These are phyloP conservation scores for Draba incana DNA, from an alignment of 345 rosid genomes.

Conservation along the genomic window DNA sequence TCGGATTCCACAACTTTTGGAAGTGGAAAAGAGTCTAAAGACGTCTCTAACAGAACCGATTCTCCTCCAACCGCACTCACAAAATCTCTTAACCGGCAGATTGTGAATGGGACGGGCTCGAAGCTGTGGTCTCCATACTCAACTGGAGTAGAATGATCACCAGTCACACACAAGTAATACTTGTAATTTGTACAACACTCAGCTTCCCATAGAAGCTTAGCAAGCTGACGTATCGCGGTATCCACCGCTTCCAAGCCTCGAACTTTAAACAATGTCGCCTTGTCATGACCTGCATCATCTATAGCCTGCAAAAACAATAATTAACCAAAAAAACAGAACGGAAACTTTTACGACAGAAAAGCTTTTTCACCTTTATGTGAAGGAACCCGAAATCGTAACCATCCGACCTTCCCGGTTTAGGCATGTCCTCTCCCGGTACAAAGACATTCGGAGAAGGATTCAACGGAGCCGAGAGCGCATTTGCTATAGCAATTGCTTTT, in stretches of 20 bases:
- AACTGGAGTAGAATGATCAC: conserved; percentile 96
- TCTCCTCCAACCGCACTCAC: conserved; percentile 80
- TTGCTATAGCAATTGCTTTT: conserved; percentile 76
- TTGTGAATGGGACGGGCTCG: conserved; percentile 85
- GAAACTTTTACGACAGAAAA: not conserved
- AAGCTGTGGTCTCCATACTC: conserved; percentile 98
- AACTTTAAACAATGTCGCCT: conserved; percentile 81
- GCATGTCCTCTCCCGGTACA: conserved; percentile 86
- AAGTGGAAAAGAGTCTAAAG: conserved; percentile 86
- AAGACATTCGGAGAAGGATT: conserved; percentile 65
- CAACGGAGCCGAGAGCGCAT: conserved; percentile 78
- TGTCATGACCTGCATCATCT: conserved; percentile 98
- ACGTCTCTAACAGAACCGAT: conserved; percentile 51
- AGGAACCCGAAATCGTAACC: conserved; percentile 98
- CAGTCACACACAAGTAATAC: conserved; percentile 78
- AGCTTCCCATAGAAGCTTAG: conserved; percentile 82
- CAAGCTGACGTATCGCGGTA: conserved; percentile 76
- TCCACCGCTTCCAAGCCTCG: conserved; percentile 87
- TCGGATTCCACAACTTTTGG: conserved; percentile 55
- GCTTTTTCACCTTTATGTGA: conserved; percentile 73
- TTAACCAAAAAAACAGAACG: not conserved
- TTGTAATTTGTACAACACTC: conserved; percentile 61
- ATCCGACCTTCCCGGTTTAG: conserved; percentile 66
- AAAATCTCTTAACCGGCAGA: conserved; percentile 72
- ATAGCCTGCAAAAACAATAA: conserved; percentile 62